phyloP scores from a whole-genome alignment of 768 basidiomycete species.

The Gyrodon lividus region DNA sequence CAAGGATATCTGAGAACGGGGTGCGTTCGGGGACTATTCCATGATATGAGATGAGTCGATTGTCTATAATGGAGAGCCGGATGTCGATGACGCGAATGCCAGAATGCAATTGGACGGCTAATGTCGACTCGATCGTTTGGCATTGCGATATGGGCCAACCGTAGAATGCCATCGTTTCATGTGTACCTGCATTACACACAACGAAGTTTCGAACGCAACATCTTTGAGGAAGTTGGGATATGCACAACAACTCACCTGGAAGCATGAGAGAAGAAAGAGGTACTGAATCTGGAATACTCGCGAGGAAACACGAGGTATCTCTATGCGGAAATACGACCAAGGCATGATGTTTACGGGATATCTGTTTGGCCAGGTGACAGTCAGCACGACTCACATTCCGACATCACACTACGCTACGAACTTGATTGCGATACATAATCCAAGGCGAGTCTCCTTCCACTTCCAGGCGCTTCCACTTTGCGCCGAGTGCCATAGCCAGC shows the following conservation, averaged over 20 bases:
- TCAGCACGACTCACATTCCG: slow-evolving; percentile 4
- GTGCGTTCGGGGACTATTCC: slow-evolving; percentile 70
- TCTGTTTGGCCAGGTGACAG: slow-evolving; percentile 31
- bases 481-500: slow-evolving; percentile 24
- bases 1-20: slow-evolving; percentile 65
- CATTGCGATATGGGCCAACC: slow-evolving; percentile 89
- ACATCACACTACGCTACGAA: slow-evolving; percentile 29
- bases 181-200: slow-evolving; percentile 3
- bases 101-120: slow-evolving; percentile 65
- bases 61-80: slow-evolving; percentile 66
- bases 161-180: slow-evolving; percentile 65
- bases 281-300: slow-evolving; percentile 61
- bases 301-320: slow-evolving; percentile 54
- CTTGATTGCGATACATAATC: slow-evolving; percentile 55
- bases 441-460: slow-evolving; percentile 51
- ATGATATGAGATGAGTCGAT: slow-evolving; percentile 75
- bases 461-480: slow-evolving; percentile 47
- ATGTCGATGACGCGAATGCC: slow-evolving; percentile 85
- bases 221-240: slow-evolving; percentile 19
- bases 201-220: neutral
- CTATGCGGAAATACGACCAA: slow-evolving; percentile 62
- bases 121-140: slow-evolving; percentile 61
- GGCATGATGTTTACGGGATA: slow-evolving; percentile 42
- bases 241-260: slow-evolving; percentile 58
- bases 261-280: slow-evolving; percentile 74